These are phyloP conservation scores for Lavandula angustifolia DNA, from an alignment of 257 asterid genomes.

Conservation along the genomic window DNA sequence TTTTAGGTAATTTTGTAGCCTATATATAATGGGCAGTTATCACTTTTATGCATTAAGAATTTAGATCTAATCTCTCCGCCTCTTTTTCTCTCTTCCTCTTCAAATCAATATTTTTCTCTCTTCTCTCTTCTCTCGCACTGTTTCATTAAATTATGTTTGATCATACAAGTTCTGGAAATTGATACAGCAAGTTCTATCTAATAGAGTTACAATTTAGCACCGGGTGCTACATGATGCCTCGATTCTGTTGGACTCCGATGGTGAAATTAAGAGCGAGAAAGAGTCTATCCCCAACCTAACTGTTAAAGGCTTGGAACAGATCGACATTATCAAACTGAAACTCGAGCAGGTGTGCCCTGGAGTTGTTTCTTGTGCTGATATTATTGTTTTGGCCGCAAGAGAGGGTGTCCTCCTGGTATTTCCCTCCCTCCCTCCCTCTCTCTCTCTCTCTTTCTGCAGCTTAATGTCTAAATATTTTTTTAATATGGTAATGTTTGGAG, in stretches of 20 bases:
- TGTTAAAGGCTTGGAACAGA: slow-evolving; percentile 51
- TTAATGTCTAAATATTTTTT: background rate
- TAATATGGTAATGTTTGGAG: slow-evolving; percentile 5
- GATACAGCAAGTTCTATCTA: too few relatives aligned
- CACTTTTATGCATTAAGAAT: too few relatives aligned
- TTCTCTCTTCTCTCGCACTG: too few relatives aligned
- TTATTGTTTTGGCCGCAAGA: slow-evolving; percentile 74
- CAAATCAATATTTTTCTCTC: too few relatives aligned
- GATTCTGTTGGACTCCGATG: slow-evolving; percentile 57
- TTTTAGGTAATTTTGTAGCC: too few relatives aligned
- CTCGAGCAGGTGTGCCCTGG: slow-evolving; percentile 70
- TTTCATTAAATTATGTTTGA: too few relatives aligned
- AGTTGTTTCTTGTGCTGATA: slow-evolving; percentile 81
- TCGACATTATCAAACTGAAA: slow-evolving; percentile 56
- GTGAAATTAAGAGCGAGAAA: slow-evolving; percentile 56
- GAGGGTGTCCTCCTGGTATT: slow-evolving; percentile 68
- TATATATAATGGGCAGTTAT: too few relatives aligned
- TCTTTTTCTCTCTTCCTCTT: too few relatives aligned
- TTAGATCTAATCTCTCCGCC: too few relatives aligned
- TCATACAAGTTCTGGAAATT: too few relatives aligned
- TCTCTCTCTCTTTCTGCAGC: background rate
- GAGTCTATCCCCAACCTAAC: slow-evolving; percentile 53
- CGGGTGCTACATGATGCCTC: too few relatives aligned
- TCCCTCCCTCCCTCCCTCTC: slow-evolving; percentile 11
- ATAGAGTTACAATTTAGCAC: too few relatives aligned